phyloP scores from a whole-genome alignment of 2,329 filamentous ascomycete genomes.

The Teratosphaeria epicoccoides region DNA sequence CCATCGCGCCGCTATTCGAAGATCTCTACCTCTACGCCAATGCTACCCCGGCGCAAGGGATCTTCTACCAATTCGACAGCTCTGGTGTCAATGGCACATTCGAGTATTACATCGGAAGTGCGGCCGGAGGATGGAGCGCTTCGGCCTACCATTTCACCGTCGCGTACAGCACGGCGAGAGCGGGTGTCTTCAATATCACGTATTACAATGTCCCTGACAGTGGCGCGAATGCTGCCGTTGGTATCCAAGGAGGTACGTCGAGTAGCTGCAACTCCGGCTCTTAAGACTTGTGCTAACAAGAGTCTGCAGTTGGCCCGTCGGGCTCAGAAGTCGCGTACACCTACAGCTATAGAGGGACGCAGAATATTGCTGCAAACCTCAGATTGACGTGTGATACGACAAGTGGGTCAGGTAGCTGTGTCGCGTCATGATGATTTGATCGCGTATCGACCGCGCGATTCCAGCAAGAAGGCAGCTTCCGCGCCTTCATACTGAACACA shows the following conservation, averaged over 20 bases:
- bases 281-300: neutral
- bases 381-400: constrained; percentile 1
- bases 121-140: constrained; percentile 7
- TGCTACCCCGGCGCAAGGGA: constrained; percentile 15
- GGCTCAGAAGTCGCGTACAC: neutral
- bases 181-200: constrained; percentile 21
- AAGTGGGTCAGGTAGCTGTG: neutral
- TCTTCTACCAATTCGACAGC: constrained; percentile 23
- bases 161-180: constrained; percentile 16
- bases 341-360: neutral
- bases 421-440: neutral
- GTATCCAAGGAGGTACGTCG: constrained; percentile 23
- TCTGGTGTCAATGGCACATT: constrained; percentile 15
- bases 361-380: neutral
- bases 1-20: constrained; percentile 24
- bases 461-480: neutral
- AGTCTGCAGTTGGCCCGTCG: constrained; percentile 3
- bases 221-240: constrained; percentile 16
- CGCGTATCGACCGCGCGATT: neutral
- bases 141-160: constrained; percentile 24
- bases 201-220: constrained; percentile 19
- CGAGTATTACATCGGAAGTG: constrained; percentile 22
- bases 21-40: constrained; percentile 21
- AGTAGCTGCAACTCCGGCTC: neutral
- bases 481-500: neutral